Percentiles rank a stretch among this genome's conserved stretches.
These are phyloP conservation scores for Pisolithus microcarpus DNA, from an alignment of 768 basidiomycete genomes.

Conservation along the genomic window DNA sequence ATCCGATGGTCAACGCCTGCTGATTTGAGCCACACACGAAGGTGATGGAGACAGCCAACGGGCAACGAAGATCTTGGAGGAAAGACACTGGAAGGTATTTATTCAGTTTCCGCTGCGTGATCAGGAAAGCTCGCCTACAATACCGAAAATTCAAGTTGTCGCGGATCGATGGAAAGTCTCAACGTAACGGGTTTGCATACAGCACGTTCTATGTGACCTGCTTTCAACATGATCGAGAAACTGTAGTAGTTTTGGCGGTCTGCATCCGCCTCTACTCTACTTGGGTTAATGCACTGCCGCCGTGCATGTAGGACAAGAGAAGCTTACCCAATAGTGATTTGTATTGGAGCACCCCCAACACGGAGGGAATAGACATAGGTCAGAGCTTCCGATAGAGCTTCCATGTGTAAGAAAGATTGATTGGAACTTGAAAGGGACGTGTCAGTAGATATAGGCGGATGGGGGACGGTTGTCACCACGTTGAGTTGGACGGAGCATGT, in stretches of 20 bases:
- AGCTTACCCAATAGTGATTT: constrained; percentile 48
- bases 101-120: background rate
- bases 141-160: constrained; percentile 49
- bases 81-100: constrained; percentile 36
- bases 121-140: constrained; percentile 37
- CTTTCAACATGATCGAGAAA: constrained; percentile 49
- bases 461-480: constrained; percentile 1
- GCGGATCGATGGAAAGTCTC: constrained; percentile 45
- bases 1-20: constrained; percentile 55
- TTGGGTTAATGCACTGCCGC: constrained; percentile 6
- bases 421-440: constrained; percentile 7
- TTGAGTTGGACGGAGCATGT: constrained; percentile 6
- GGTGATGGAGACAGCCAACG: constrained; percentile 43
- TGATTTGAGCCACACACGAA: constrained; percentile 59
- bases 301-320: background rate
- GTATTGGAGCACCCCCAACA: constrained; percentile 37
- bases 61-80: constrained; percentile 54
- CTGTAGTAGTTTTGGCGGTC: constrained; percentile 33
- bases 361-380: constrained; percentile 45
- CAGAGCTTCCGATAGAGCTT: constrained; percentile 10
- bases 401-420: constrained; percentile 19
- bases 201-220: constrained; percentile 48
- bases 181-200: constrained; percentile 42
- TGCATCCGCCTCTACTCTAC: constrained; percentile 24
- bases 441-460: constrained; percentile 8